Base-by-base conservation (phyloP, 345 rosid species). In the Noccaea bulbosa region DNA sequence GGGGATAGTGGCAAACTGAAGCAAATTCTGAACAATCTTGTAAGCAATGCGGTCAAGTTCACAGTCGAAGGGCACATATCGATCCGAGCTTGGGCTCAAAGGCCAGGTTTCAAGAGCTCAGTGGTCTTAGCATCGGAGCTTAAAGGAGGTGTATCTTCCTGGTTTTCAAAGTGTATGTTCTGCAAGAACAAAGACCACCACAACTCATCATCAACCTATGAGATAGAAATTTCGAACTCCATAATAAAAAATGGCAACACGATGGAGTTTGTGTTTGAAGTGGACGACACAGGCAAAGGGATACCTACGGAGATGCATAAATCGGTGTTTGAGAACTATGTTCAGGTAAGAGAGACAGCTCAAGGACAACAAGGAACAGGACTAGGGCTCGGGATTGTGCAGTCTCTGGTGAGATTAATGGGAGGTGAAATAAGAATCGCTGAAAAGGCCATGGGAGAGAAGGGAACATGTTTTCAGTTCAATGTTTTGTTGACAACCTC, bases 361-460 rank as follows among this genome's bases (percentile, higher is more conserved):
- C 77, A 49, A 16, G 88, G 87, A 46, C 77, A 75, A 50, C 83
- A 79, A 72, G 98, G 93, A 57, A 92, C 95, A 6, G 97, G 98
- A 40, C 67, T 92, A 73, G 98, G 97, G 15, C 95, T 88, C 11
- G 95, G 95, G 6, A 92, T 92, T 56, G 98, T 92, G 52, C 93
- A 88, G 56, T 90, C 96, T 62, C 76, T 93, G 88, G 98, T 90
- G 75, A 22, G 87, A 12, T 69, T 91, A 35, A 85, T 87, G 97
- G 91, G 96, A 33, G 98, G 97, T 39, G 98, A 93, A 49, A 87
- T 93, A 12, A 68, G 62, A 60, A 84, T 93, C 46, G 72, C 73
- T 9, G 90, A 93, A 20, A 89, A 87, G 71, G 81, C 73, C 32
- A 72, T 57, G 12, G 85, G 79, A 1, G 85, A 87, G 73, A 83